phyloP scores from a whole-genome alignment of 768 basidiomycete genomes.

The Macrolepiota dolichaula region DNA sequence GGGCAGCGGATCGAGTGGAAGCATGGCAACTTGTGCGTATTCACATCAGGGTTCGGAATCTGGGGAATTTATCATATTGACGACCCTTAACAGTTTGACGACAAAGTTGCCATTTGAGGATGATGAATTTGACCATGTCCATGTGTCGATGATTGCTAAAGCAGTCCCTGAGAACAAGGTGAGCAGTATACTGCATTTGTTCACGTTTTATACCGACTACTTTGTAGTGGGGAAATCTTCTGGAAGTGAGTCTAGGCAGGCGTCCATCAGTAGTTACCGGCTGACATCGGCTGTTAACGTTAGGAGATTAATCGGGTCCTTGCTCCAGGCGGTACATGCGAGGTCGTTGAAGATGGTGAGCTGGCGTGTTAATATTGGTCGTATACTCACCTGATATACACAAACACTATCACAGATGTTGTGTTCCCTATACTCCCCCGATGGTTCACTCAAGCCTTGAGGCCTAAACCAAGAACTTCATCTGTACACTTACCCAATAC shows the following conservation, averaged over 20 bases:
- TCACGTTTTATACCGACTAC: conserved; percentile 9
- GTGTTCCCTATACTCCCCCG: conserved; percentile 72
- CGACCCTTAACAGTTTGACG: conserved; percentile 47
- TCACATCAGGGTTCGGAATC: not conserved
- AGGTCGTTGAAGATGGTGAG: conserved; percentile 72
- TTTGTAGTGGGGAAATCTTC: conserved; percentile 62
- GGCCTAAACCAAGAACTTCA: conserved; percentile 44
- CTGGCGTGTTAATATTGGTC: not conserved
- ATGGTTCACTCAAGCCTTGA: conserved; percentile 75
- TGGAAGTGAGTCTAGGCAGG: conserved; percentile 45
- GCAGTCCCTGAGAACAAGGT: conserved; percentile 79
- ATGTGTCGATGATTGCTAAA: conserved; percentile 59
- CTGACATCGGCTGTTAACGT: not conserved
- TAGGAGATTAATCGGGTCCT: conserved; percentile 75
- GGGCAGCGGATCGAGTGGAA: conserved; percentile 65
- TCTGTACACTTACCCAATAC: conserved; percentile 53
- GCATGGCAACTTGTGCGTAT: conserved; percentile 70
- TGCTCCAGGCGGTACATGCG: conserved; percentile 65
- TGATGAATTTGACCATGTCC: conserved; percentile 81
- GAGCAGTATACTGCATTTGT: conserved; percentile 9
- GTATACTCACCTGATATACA: not conserved
- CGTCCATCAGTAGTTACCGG: not conserved
- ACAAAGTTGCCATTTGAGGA: conserved; percentile 79
- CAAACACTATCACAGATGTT: conserved; percentile 44
- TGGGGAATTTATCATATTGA: not conserved